Evolutionary conservation across 2,329 filamentous ascomycete species (phyloP), one percentile per base, ranked within the genome.

Genomic region (Cladosporium halotolerans): DNA sequence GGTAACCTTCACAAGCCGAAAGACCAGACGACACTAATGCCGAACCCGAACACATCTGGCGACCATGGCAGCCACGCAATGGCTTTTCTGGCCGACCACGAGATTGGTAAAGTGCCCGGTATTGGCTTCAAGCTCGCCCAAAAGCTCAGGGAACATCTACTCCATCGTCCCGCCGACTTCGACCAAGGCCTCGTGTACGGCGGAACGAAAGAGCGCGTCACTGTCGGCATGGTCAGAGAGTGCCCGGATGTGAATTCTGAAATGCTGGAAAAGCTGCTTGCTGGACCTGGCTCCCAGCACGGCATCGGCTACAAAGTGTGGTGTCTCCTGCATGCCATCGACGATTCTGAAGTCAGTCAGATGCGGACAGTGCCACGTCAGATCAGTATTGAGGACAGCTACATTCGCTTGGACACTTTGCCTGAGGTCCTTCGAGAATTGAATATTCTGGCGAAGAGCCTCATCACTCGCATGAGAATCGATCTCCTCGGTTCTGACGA

Each of bases 381-480:
- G 69, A 95, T 97, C 66, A 93, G 89, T 68, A 93, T 97, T 58
- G 92, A 97, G 66, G 91, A 97, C 70, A 93, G 89, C 13, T 97
- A 95, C 67, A 79, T 81, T 19, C 82, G 83, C 0, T 74, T 96
- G 1, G 80, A 86, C 60, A 83, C 77, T 0, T 66, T 85, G 48
- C 69, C 80, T 1, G 78, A 84, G 55, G 82, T 95, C 31, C 72
- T 75, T 40, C 81, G 80, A 57, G 85, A 95, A 69, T 74, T 96
- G 39, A 70, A 74, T n/a, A 77, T 80, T 55, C 73, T 96, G 2
- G 78, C 86, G 0, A 75, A 73, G 10, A 89, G 86, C 59, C 74
- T 97, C 9, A 69, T 96, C 10, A 80, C 81, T 32, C 80, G 91
- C 32, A 91, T 96, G 86, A 82, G 85, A 41, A 72, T 79, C 1